phyloP scores from a whole-genome alignment of 345 rosid genomes.

The Leavenworthia alabamica region DNA sequence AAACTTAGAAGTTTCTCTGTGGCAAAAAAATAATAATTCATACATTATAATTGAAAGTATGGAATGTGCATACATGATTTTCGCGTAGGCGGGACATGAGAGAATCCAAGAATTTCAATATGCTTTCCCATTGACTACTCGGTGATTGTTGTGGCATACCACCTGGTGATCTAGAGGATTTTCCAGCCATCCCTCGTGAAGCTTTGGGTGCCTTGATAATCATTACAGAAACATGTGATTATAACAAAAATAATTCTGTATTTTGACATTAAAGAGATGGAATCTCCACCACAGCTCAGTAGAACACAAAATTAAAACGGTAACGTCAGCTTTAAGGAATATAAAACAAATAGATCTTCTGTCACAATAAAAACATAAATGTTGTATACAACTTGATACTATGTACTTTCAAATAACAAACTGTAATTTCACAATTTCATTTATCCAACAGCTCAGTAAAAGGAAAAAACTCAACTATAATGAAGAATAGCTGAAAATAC shows the following conservation, averaged over 20 bases:
- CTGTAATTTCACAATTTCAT: neutral
- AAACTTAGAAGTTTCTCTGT: neutral
- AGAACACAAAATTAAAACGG: neutral
- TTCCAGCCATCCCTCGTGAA: slow-evolving; percentile 62
- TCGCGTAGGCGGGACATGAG: slow-evolving; percentile 65
- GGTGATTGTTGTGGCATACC: slow-evolving; percentile 50
- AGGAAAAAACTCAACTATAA: neutral
- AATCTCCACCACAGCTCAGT: neutral
- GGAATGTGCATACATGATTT: slow-evolving; percentile 64
- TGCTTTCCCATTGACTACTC: slow-evolving; percentile 80
- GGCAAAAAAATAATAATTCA: neutral
- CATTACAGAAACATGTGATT: neutral
- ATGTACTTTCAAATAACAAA: neutral
- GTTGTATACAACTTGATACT: neutral
- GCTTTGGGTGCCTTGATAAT: slow-evolving; percentile 72
- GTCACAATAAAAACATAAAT: slow-evolving; percentile 10
- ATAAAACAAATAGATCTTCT: neutral
- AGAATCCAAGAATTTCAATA: slow-evolving; percentile 85
- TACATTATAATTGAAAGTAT: neutral
- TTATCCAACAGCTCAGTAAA: neutral
- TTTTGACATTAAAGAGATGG: neutral
- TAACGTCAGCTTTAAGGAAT: neutral
- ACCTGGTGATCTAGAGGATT: slow-evolving; percentile 74
- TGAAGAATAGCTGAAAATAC: neutral
- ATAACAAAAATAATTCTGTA: neutral